Conservation (phyloP, 768 basidiomycete species). For the button mushroom (Agaricus bisporus) region DNA sequence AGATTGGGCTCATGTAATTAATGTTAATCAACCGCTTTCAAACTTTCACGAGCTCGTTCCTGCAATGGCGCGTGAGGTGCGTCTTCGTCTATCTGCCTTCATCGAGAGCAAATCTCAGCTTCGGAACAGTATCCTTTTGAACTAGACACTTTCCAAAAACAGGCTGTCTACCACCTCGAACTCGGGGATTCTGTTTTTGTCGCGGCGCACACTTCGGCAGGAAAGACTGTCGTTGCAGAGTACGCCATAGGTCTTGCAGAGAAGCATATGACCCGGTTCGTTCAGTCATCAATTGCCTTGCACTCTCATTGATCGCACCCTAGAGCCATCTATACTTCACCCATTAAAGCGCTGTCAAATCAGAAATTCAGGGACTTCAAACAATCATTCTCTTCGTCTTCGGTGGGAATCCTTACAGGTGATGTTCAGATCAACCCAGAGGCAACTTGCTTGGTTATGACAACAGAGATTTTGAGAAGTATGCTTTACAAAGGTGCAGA, state of each 20-base stretch:
- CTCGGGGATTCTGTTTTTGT: conserved; percentile 98
- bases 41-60: conserved; percentile 94
- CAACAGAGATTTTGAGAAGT: conserved; percentile 93
- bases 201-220: conserved; percentile 99
- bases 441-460: conserved; percentile 95
- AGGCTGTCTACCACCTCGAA: conserved; percentile 96
- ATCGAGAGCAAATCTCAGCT: neutral
- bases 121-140: conserved; percentile 85
- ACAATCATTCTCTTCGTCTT: conserved; percentile 84
- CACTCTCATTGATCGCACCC: conserved; percentile 11
- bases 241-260: conserved; percentile 96
- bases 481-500: conserved; percentile 99
- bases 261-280: conserved; percentile 97
- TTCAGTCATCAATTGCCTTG: conserved; percentile 8
- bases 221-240: conserved; percentile 98
- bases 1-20: conserved; percentile 97
- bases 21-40: conserved; percentile 81
- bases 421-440: conserved; percentile 99
- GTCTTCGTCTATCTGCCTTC: neutral
- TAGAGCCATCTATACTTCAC: conserved; percentile 97
- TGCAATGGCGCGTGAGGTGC: conserved; percentile 90
- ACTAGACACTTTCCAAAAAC: conserved; percentile 97
- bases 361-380: conserved; percentile 99
- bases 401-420: conserved; percentile 94
- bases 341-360: conserved; percentile 97